These are phyloP conservation scores for Floccularia luteovirens DNA, from an alignment of 768 basidiomycete genomes.

Conservation along the genomic window DNA sequence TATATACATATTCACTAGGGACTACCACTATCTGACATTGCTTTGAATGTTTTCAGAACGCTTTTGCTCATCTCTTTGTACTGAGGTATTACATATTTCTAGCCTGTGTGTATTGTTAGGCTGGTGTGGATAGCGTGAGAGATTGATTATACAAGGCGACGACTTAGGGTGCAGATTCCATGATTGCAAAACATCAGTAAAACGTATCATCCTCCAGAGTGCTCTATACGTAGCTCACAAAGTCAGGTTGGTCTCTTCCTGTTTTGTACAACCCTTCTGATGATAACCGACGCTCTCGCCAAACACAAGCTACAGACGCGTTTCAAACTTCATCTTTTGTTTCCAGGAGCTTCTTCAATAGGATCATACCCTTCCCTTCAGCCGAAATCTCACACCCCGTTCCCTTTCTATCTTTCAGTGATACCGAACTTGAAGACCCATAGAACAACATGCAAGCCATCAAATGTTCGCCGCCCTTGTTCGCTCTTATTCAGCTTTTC, in stretches of 20 bases:
- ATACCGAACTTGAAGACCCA: not conserved
- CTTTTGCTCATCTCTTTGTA: not conserved
- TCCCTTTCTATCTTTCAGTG: slow-evolving; percentile 2
- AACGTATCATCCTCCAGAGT: too few relatives aligned
- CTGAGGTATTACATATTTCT: not conserved
- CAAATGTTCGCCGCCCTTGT: slow-evolving; percentile 54
- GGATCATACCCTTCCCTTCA: not conserved
- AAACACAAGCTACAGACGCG: slow-evolving; percentile 3
- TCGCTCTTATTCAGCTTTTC: slow-evolving; percentile 12
- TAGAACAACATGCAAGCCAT: slow-evolving; percentile 75
- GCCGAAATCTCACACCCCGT: not conserved
- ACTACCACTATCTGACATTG: slow-evolving; percentile 2
- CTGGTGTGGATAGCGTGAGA: slow-evolving; percentile 15
- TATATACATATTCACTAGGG: too few relatives aligned
- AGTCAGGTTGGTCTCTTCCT: not conserved
- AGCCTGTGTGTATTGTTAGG: slow-evolving; percentile 1
- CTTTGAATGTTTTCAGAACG: slow-evolving; percentile 3
- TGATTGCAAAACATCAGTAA: slow-evolving; percentile 15
- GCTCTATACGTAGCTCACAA: too few relatives aligned
- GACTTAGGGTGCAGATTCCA: slow-evolving; percentile 3
- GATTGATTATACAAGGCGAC: slow-evolving; percentile 2
- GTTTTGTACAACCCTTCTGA: slow-evolving; percentile 1
- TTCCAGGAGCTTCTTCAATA: slow-evolving; percentile 6
- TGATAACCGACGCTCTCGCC: slow-evolving; percentile 1
- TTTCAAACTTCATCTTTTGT: slow-evolving; percentile 6